These are phyloP conservation scores for Echium plantagineum DNA, from an alignment of 257 asterid genomes.

Conservation along the genomic window DNA sequence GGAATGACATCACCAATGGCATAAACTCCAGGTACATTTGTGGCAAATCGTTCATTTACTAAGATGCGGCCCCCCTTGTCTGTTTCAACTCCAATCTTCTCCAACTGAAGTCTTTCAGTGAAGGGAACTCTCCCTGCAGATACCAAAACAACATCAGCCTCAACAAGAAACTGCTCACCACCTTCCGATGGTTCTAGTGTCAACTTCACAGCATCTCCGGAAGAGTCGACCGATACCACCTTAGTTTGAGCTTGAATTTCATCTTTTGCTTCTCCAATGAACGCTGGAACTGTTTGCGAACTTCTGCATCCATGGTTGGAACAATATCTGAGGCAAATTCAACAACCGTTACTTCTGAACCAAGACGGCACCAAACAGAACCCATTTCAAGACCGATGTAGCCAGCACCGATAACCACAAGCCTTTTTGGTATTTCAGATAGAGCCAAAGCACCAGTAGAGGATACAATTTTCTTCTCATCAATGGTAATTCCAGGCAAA, in stretches of 20 bases:
- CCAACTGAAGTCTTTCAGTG: conserved; percentile 73
- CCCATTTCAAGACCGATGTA: conserved; percentile 99
- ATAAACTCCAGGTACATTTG: conserved; percentile 55
- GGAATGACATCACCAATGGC: conserved; percentile 98
- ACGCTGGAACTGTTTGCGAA: conserved; percentile 83
- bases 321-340: conserved; percentile 86
- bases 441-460: conserved; percentile 46
- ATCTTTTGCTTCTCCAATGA: conserved; percentile 91
- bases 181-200: conserved; percentile 88
- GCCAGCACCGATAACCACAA: conserved; percentile 91
- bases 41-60: conserved; percentile 55
- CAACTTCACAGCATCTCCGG: conserved; percentile 63
- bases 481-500: conserved; percentile 38
- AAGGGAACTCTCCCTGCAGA: conserved; percentile 92
- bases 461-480: conserved; percentile 36
- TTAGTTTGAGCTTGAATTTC: conserved; percentile 91
- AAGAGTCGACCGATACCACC: conserved; percentile 77
- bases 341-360: conserved; percentile 91
- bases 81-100: conserved; percentile 72
- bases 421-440: conserved; percentile 70
- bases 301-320: conserved; percentile 88
- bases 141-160: conserved; percentile 90
- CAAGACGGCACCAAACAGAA: conserved; percentile 97
- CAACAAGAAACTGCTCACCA: conserved; percentile 68
- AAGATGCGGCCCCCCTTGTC: conserved; percentile 75